phyloP scores from a whole-genome alignment of 306 rosid species.

The Cucumis melo region DNA sequence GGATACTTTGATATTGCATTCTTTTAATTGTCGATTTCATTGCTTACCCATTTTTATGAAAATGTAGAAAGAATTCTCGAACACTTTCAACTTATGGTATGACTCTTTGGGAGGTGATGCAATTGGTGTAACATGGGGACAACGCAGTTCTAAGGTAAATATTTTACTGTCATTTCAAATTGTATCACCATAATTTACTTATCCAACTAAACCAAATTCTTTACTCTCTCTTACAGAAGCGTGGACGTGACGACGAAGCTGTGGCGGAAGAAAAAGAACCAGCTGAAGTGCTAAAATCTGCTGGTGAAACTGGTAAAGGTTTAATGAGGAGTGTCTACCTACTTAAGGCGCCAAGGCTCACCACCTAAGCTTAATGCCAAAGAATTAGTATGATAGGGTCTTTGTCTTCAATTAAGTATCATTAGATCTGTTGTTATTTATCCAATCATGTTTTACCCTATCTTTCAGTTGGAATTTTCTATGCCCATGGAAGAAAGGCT shows the following conservation, averaged over 20 bases:
- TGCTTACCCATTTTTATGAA: constrained; percentile 6
- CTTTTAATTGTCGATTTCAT: background rate
- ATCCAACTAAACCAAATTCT: background rate
- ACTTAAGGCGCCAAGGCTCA: constrained; percentile 49
- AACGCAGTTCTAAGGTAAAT: constrained; percentile 49
- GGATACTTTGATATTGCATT: constrained; percentile 2
- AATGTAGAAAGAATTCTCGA: constrained; percentile 46
- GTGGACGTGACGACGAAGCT: constrained; percentile 35
- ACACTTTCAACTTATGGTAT: constrained; percentile 65
- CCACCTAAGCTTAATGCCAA: background rate
- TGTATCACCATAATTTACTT: background rate
- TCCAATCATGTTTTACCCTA: background rate
- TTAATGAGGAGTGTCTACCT: constrained; percentile 54
- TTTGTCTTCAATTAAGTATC: background rate
- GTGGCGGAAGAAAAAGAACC: constrained; percentile 36
- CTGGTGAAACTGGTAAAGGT: constrained; percentile 73
- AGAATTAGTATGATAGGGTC: background rate
- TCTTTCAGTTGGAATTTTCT: background rate
- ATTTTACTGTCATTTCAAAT: background rate
- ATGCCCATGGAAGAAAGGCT: background rate
- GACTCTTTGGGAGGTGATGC: constrained; percentile 94
- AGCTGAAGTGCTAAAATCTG: constrained; percentile 34
- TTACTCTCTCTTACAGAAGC: constrained; percentile 40
- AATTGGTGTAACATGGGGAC: constrained; percentile 76
- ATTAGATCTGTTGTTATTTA: background rate